Evolutionary conservation across 257 asterid species (phyloP).

Genomic region (Solanum lycopersicoides): DNA sequence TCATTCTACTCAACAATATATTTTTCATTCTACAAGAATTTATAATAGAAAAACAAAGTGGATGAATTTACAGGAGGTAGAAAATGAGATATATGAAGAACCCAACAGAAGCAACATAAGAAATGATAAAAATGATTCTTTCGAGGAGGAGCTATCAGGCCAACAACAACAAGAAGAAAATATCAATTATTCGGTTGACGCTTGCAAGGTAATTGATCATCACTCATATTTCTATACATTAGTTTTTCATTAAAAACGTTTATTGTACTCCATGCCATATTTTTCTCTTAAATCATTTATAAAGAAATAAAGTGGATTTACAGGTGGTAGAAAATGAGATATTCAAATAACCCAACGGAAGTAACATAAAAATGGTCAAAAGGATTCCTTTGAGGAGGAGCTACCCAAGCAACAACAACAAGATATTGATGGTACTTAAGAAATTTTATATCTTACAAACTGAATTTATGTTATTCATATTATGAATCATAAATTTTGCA

Average conservation of each 20-base stretch:
- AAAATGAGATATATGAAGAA: no score
- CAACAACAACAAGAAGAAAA: no score
- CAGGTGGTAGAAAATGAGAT: not conserved
- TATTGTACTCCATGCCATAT: no score
- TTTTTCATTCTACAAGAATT: not conserved
- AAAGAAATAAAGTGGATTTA: not conserved
- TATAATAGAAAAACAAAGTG: not conserved
- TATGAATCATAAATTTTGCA: not conserved
- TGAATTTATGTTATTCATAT: not conserved
- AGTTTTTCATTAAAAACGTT: no score
- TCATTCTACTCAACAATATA: not conserved
- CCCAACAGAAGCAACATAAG: no score
- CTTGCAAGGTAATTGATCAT: not conserved
- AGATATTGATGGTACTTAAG: not conserved
- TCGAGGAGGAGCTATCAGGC: not conserved
- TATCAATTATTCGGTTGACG: not conserved
- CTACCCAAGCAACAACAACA: not conserved
- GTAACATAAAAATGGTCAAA: not conserved
- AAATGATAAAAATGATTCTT: not conserved
- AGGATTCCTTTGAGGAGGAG: not conserved
- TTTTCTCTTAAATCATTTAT: not conserved
- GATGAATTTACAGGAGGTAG: not conserved
- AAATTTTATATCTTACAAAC: not conserved
- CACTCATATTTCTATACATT: not conserved
- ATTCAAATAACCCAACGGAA: not conserved